Evolutionary conservation across 208 protist species (phyloP), one percentile per base, ranked within the genome.

Genomic region (Trypanosoma scelopori): DNA sequence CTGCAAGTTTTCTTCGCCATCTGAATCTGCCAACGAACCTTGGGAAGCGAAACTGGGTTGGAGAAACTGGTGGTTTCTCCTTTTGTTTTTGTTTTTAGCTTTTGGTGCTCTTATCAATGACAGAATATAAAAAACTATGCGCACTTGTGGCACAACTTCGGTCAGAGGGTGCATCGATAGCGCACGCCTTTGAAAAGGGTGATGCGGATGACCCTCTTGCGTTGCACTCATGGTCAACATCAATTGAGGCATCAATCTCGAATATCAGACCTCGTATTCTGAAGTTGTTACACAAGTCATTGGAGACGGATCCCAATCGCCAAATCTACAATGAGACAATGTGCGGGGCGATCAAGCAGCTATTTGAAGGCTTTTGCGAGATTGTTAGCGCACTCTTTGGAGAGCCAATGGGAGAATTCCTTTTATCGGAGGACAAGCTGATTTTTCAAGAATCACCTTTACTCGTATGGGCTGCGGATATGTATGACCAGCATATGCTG

Each of bases 261-360:
- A 68, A 69, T 45, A 78, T 66, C 13, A 65, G 50, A 28, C 74
- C 75, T 23, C 84, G 87, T 7, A 39, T 96, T 20, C 64, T 76
- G 5, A 92, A 94, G 52, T 78, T 96, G 55, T 55, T 89, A 0
- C 49, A 59, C 6, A 93, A 89, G 50, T 87, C 83, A 0, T 71
- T 76, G 20, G 87, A 96, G 55, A 89, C 76, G 12, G 74, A 96
- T 55, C 87, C 87, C 0, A 79, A 96, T 51, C 67, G 74, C 16
- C 91, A 96, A 57, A 91, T 96, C 5, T 96, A 92, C 74, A 96
- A 96, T 65, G 85, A 96, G 50, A 71, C 41, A 11, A 96, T 96
- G 91, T 96, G 87, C 48, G 61, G n/a, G 5, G 88, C 87, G 58
- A 96, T 96, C 37, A 76, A 93, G 28, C 25, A 76, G 3, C 64